Conservation (phyloP, 2,329 filamentous ascomycete genomes). For the Thielaviopsis euricoi region DNA sequence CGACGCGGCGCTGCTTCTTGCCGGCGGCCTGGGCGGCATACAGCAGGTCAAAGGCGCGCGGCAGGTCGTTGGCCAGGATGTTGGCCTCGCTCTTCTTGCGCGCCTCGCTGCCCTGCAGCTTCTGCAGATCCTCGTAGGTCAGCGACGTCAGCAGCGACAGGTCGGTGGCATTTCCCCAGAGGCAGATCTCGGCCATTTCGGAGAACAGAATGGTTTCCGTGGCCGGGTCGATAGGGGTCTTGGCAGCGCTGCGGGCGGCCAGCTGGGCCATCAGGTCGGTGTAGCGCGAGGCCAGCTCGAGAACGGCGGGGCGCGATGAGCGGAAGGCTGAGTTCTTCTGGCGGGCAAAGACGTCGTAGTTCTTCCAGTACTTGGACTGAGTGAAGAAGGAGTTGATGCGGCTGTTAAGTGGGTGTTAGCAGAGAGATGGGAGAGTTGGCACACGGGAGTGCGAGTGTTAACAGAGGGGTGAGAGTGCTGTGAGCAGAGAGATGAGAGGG, state of each 20-base stretch:
- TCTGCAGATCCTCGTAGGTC: constrained; percentile 91
- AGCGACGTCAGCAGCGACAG: constrained; percentile 78
- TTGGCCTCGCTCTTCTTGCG: constrained; percentile 80
- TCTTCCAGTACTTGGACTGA: constrained; percentile 66
- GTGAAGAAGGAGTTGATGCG: constrained; percentile 68
- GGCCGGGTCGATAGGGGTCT: constrained; percentile 34
- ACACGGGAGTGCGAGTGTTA: too few species aligned
- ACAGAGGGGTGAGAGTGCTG: too few species aligned
- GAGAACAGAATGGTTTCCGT: constrained; percentile 66
- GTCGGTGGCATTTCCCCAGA: constrained; percentile 96
- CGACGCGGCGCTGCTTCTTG: constrained; percentile 37
- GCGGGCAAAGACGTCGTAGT: constrained; percentile 74
- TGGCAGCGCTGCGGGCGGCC: constrained; percentile 39
- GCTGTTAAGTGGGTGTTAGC: constrained; percentile 23
- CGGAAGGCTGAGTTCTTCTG: constrained; percentile 89
- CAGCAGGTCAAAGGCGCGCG: constrained; percentile 51
- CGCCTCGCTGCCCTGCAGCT: constrained; percentile 77
- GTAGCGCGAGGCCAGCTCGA: constrained; percentile 70
- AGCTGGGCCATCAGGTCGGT: constrained; percentile 41
- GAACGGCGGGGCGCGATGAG: constrained; percentile 71
- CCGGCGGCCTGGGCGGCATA: constrained; percentile 42
- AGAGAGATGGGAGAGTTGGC: too few species aligned
- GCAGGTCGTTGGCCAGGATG: constrained; percentile 76
- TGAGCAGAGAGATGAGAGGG: too few species aligned
- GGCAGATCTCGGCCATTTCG: constrained; percentile 91